A percentile compares a stretch with the other conserved stretches of the same genome.
Evolutionary conservation across 208 protist genomes (phyloP).

Genomic region (Herpetomonas tarakana): DNA sequence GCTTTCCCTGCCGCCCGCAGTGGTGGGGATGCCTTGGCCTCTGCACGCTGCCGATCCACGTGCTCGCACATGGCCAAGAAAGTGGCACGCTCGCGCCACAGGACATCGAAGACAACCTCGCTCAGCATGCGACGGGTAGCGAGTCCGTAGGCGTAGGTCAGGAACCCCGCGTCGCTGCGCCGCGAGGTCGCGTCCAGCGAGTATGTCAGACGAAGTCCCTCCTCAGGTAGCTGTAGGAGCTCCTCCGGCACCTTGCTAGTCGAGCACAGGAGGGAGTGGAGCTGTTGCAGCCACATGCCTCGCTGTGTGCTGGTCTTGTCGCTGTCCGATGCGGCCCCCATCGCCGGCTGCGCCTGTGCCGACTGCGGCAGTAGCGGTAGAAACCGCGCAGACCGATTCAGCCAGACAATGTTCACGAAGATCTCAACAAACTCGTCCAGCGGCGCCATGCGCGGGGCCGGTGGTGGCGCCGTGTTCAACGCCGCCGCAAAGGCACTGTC

Average conservation of each 20-base stretch:
- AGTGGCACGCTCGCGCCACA: constrained; percentile 39
- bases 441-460: constrained; percentile 7
- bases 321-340: not conserved
- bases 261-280: constrained; percentile 5
- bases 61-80: constrained; percentile 51
- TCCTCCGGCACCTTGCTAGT: not conserved
- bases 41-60: constrained; percentile 24
- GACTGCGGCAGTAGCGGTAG: constrained; percentile 22
- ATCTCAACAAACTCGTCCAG: constrained; percentile 43
- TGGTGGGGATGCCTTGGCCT: no score
- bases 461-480: not conserved
- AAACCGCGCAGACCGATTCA: constrained; percentile 29
- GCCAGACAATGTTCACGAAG: constrained; percentile 52
- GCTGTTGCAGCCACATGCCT: constrained; percentile 5
- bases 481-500: not conserved
- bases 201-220: constrained; percentile 58
- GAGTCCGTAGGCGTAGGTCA: constrained; percentile 67
- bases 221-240: constrained; percentile 19
- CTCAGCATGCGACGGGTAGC: constrained; percentile 35
- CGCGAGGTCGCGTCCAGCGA: constrained; percentile 50
- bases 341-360: not conserved
- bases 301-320: not conserved
- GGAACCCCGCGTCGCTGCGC: constrained; percentile 38
- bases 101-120: constrained; percentile 51
- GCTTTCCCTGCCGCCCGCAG: not conserved